phyloP scores from a whole-genome alignment of 148 eudicot species.

The Selenicereus undatus region DNA sequence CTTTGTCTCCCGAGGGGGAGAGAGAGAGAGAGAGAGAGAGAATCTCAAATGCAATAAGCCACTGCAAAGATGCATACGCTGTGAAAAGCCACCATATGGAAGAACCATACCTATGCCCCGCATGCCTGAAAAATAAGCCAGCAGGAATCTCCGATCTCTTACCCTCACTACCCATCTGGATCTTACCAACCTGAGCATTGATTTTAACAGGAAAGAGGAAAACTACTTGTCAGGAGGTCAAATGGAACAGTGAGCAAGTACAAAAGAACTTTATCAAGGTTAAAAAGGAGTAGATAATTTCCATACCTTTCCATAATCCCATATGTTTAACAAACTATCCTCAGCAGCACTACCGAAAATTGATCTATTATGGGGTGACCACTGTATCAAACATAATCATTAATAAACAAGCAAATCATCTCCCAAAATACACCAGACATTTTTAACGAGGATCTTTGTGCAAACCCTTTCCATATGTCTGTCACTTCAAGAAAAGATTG shows the following conservation, averaged over 20 bases:
- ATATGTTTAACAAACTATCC: constrained; percentile 86
- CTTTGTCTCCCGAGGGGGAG: no score
- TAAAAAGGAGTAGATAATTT: neutral
- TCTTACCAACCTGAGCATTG: constrained; percentile 47
- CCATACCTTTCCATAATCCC: constrained; percentile 80
- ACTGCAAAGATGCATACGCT: neutral
- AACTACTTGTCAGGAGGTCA: neutral
- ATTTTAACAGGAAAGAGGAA: neutral
- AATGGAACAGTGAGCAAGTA: neutral
- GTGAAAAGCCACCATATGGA: neutral
- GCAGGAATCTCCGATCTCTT: constrained; percentile 40
- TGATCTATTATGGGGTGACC: constrained; percentile 85
- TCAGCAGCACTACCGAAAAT: constrained; percentile 96
- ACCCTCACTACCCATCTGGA: constrained; percentile 31
- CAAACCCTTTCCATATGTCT: no score
- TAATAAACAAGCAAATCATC: neutral
- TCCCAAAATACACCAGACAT: no score
- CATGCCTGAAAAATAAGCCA: constrained; percentile 84
- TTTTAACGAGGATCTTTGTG: no score
- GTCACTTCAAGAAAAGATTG: no score
- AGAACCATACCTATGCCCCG: constrained; percentile 80
- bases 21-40: no score
- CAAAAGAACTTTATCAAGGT: neutral
- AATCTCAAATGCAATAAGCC: neutral
- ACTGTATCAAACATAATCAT: constrained; percentile 45